Evolutionary conservation across 2,329 filamentous ascomycete species (phyloP), one percentile per base, ranked within the genome.

Genomic region (Pseudogymnoascus sp.): DNA sequence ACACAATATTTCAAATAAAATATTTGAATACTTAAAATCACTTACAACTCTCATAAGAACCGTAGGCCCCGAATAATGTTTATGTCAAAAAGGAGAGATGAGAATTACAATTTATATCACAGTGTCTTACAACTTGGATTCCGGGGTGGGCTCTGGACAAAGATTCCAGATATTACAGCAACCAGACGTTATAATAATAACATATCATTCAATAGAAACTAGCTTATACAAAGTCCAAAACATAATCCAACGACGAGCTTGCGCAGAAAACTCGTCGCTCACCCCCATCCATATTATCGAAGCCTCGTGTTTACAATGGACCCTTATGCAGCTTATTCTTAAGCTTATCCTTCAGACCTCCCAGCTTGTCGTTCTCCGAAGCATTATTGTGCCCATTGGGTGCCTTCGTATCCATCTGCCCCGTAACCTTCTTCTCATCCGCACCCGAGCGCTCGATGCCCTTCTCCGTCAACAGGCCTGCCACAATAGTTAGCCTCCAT

Each of bases 301-400:
- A 7, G 13, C 45, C 43, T 60, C 7, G 11, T 37, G 23, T 3
- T 36, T 36, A 34, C 41, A 45, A 2, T n/a, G 16, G 70, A 11
- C 31, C 62, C 62, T 69, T 71, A 75, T 89, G 86, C 65, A 90
- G 76, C 79, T 89, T 90, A 64, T 83, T 81, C 82, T 89, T 90
- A 75, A 90, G 83, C 77, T 87, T 88, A 64, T 86, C 80, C 66
- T 81, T 80, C 43, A 88, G 71, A 67, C 82, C 77, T n/a, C n/a
- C n/a, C 66, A 74, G 72, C 45, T 71, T 70, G 61, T 73, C 70
- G 36, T 63, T 64, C 57, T 72, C 73, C 41, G 67, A 67, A 63
- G 76, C 69, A 39, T 62, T 62, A 69, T 70, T 34, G 66, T 71
- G 62, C 62, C 70, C 63, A 48, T 48, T 23, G 37, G 64, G 39